Evolutionary conservation across 2,329 filamentous ascomycete genomes (phyloP), one percentile per base, ranked within the genome.

Genomic region (Penicillium sp.): DNA sequence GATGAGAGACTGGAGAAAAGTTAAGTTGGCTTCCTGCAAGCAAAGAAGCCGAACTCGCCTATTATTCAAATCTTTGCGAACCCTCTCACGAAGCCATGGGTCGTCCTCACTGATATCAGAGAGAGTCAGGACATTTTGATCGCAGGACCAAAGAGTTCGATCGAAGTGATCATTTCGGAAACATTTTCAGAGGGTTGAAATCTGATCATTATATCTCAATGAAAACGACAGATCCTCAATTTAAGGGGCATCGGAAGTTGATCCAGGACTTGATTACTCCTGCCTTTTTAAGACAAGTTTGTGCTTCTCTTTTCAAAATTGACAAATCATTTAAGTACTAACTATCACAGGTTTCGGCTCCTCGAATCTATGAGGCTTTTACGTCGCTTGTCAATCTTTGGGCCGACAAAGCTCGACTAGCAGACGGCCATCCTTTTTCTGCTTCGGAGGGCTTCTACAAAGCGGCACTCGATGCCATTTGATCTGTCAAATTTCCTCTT

Each of bases 81-180:
- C 9, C 44, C 44, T 36, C 69, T 79, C 14, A 57, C 61, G 1
- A 67, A 67, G 27, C 80, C 79, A 2, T 73, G 70, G 62, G 67
- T 82, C 0, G 51, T 82, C 4, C 57, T 82, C 9, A 44, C 43
- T 10, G 61, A 66, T 29, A 52, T 55, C 32, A 45, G 54, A 18
- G 62, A 66, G 41, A 23, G 53, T 6, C 54, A 56, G n/a, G 63
- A 66, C 36, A 59, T 61, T 10, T 40, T 59, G 16, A 9, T 39
- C 36, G 36, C 42, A 58, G 27, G 32, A 50, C 9, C 52, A 56
- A 58, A 14, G 63, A 66, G 14, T 66, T 66, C 42, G 52, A 66
- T 53, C 51, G 61, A 13, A 39, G 36, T 19, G 36, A 39, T 18
- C 36, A 6, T 8, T 19, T 39, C 16, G 36, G 36, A 39, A 39